These are phyloP conservation scores for Neophaeococcomyces mojaviensis DNA, from an alignment of 2,329 filamentous ascomycete genomes.

Conservation along the genomic window DNA sequence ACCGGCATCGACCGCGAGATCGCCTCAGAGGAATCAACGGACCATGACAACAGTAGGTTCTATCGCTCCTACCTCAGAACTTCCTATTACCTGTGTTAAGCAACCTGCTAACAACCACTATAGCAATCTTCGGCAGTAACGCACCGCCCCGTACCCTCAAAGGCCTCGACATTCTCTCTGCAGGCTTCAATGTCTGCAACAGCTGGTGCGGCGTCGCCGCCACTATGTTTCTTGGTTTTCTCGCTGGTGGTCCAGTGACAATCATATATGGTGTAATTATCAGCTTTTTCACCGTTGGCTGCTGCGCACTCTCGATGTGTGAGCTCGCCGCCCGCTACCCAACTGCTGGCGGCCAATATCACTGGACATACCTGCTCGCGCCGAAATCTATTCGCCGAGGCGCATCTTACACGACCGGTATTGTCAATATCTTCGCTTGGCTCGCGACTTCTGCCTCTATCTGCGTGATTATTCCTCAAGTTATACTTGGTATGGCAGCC, in stretches of 20 bases:
- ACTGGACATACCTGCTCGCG: constrained; percentile 29
- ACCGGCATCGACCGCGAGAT: not conserved
- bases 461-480: constrained; percentile 22
- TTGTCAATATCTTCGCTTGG: constrained; percentile 23
- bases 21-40: not conserved
- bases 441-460: constrained; percentile 22
- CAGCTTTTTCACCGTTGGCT: constrained; percentile 23
- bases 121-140: constrained; percentile 2
- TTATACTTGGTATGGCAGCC: constrained; percentile 19
- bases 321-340: constrained; percentile 33
- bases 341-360: constrained; percentile 35
- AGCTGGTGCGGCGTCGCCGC: constrained; percentile 24
- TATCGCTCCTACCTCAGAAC: not conserved
- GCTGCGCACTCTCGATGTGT: constrained; percentile 28
- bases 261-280: constrained; percentile 28
- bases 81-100: not conserved
- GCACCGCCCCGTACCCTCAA: constrained; percentile 4
- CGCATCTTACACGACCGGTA: constrained; percentile 21
- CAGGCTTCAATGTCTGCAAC: constrained; percentile 24
- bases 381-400: constrained; percentile 13
- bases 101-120: not conserved
- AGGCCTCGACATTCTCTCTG: constrained; percentile 19
- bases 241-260: constrained; percentile 22
- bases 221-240: constrained; percentile 20
- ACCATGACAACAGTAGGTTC: not conserved